Base-by-base conservation (phyloP, 164 flowering plant genomes). In the Hamamelis virginiana region DNA sequence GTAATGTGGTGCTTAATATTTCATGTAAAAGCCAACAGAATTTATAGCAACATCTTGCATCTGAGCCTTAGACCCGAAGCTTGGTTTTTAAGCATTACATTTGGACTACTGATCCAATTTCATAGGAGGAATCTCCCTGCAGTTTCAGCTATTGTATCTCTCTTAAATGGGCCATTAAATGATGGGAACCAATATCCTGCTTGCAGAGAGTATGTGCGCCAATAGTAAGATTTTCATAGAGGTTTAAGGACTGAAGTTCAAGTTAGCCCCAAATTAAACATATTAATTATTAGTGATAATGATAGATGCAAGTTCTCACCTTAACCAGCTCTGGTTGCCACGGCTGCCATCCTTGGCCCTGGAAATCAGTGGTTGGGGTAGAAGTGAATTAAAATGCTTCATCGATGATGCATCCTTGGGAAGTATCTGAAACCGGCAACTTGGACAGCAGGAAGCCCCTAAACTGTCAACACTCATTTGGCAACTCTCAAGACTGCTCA, bases 351-450 rank as follows among this genome's bases (percentile, higher is more conserved):
- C 70, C 53, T 69, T 77, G n/a, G 80, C 83, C 77, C 77, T 79
- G 64, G 71, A 57, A 52, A 73, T 68, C 70, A 92, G 63, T 38
- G 72, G 73, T 48, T 77, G 71, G 16, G 99, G 99, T 25, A 95
- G 76, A 71, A 84, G 82, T 0, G 87, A 82, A 74, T 64, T 72
- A 72, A 92, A 91, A n/a, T 78, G 75, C 61, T 90, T 89, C 77
- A 77, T 63, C 11, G 81, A 70, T n/a, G 82, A 69, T 5, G 73
- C 41, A 48, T 91, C 95, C 63, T 82, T 75, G 10, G 99, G 97
- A 45, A 95, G 86, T 67, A 95, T 90, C 80, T 95, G 98, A 80
- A 86, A 95, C 72, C 72, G 86, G 80, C 97, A 95, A 69, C 98
- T 92, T 19, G 86, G 71, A 76, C 98, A 94, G 74, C 97, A 95